A percentile compares a stretch with the other conserved stretches of the same genome.
These are phyloP conservation scores for Podaxis sp. DNA, from an alignment of 768 basidiomycete genomes.

Conservation along the genomic window DNA sequence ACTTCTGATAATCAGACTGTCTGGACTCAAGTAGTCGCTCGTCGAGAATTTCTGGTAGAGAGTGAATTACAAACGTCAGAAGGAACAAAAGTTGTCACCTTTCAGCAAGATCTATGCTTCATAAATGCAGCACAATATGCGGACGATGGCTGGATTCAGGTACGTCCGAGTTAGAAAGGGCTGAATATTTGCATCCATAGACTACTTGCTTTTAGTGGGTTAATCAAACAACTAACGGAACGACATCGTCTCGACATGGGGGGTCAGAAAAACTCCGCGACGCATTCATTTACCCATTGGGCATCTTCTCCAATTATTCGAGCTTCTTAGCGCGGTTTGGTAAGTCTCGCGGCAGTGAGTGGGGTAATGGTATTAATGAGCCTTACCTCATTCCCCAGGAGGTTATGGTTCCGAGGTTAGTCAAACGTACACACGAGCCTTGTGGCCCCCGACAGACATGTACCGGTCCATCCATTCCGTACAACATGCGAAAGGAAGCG, in stretches of 20 bases:
- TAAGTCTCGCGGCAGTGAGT: constrained; percentile 16
- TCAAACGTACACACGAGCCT: constrained; percentile 29
- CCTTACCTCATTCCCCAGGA: constrained; percentile 19
- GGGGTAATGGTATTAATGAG: neutral
- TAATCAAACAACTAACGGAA: constrained; percentile 49
- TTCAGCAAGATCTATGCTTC: constrained; percentile 49
- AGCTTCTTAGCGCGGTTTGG: constrained; percentile 27
- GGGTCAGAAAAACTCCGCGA: constrained; percentile 44
- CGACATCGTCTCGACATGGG: constrained; percentile 48
- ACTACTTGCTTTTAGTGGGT: constrained; percentile 36
- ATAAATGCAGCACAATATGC: constrained; percentile 52
- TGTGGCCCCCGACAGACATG: constrained; percentile 25
- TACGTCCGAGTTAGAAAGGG: constrained; percentile 1
- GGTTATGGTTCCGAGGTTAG: constrained; percentile 29
- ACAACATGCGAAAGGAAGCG: constrained; percentile 30
- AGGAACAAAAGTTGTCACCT: constrained; percentile 42
- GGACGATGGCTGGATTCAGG: constrained; percentile 37
- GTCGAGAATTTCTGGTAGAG: constrained; percentile 47
- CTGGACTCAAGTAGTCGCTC: constrained; percentile 50
- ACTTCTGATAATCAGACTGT: constrained; percentile 40
- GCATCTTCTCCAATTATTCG: constrained; percentile 30
- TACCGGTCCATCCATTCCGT: constrained; percentile 27
- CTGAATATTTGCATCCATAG: neutral
- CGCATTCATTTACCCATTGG: constrained; percentile 50
- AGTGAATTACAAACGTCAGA: constrained; percentile 51